phyloP scores from a whole-genome alignment of 1,284 basidiomycete species.

The Puccinia novopanici region DNA sequence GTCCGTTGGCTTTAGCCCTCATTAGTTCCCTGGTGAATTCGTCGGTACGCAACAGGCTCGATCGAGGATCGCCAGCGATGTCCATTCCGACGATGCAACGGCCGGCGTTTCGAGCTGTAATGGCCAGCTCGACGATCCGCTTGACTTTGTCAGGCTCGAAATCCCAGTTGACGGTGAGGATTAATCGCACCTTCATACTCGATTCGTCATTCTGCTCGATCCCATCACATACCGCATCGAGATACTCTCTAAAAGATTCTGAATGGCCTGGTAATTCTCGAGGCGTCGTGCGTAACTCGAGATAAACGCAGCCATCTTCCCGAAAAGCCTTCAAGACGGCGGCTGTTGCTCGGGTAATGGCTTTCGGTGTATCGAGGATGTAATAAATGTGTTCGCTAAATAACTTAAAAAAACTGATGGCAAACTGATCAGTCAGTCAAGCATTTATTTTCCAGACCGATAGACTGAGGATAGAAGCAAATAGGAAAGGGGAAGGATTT shows the following conservation, averaged over 20 bases:
- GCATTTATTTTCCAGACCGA: background rate
- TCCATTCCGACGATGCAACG: conserved; percentile 27
- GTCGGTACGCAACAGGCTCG: conserved; percentile 5
- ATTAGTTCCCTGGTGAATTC: background rate
- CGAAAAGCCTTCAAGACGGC: conserved; percentile 31
- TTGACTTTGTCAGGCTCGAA: conserved; percentile 16
- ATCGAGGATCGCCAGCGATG: conserved; percentile 21
- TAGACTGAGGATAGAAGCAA: background rate
- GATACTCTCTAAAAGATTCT: conserved; percentile 18
- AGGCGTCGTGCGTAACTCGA: conserved; percentile 38
- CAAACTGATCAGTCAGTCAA: background rate
- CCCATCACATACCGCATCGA: conserved; percentile 16
- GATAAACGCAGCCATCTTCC: conserved; percentile 38
- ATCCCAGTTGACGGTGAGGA: conserved; percentile 35
- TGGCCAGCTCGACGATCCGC: conserved; percentile 9
- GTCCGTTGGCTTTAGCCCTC: conserved; percentile 7
- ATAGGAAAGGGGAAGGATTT: background rate
- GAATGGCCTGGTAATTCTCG: background rate
- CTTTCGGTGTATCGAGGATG: conserved; percentile 25
- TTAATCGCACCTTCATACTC: conserved; percentile 33
- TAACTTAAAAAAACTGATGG: conserved; percentile 31
- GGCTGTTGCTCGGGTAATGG: background rate
- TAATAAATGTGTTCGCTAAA: conserved; percentile 33
- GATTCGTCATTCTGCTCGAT: conserved; percentile 14
- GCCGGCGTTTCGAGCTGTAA: background rate